Evolutionary conservation across 2,329 filamentous ascomycete species (phyloP), one percentile per base, ranked within the genome.

Genomic region (Fusarium sp.): DNA sequence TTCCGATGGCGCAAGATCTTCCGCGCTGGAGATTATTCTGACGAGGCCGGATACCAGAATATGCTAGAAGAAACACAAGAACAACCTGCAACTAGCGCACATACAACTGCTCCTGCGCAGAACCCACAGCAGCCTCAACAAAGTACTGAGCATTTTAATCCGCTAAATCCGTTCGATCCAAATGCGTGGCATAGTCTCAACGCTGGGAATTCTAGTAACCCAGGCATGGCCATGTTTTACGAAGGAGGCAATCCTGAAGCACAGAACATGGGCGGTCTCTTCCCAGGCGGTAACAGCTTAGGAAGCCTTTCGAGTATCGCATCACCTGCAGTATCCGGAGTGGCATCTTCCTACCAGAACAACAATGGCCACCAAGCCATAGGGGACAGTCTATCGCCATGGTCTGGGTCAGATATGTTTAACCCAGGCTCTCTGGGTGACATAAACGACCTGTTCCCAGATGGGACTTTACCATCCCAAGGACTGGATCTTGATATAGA

Each of bases 1-100:
- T 33, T 57, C 6, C 39, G 67, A 19, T 70, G 67, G 67, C 64
- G 67, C 7, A 70, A 70, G n/a, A 44, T 56, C 7, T 70, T 70
- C 22, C 67, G 55, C 5, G 20, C 67, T 6, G 67, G 49, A 20
- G 46, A 46, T 3, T 65, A 61, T 25, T 25, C 47, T 5, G 51
- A 50, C 14, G 56, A 57, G 2, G 7, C 48, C 3, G 32, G 52
- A 11, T 68, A 56, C 7, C 51, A 64, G 33, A 67, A 48, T 20
- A 52, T 68, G 6, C 20, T 63, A n/a, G 41, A 49, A 4, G 46
- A 27, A 2, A 40, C 45, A 25, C 25, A 65, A 14, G 37, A 64
- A 15, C 37, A 25, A 10, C 17, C 27, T 22, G 22, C 33, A 10
- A 33, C 51, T 13, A 7, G 6, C 41, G 8, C 32, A n/a, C 30